These are phyloP conservation scores for Daedaleopsis sinensis DNA, from an alignment of 768 basidiomycete species.

Conservation along the genomic window DNA sequence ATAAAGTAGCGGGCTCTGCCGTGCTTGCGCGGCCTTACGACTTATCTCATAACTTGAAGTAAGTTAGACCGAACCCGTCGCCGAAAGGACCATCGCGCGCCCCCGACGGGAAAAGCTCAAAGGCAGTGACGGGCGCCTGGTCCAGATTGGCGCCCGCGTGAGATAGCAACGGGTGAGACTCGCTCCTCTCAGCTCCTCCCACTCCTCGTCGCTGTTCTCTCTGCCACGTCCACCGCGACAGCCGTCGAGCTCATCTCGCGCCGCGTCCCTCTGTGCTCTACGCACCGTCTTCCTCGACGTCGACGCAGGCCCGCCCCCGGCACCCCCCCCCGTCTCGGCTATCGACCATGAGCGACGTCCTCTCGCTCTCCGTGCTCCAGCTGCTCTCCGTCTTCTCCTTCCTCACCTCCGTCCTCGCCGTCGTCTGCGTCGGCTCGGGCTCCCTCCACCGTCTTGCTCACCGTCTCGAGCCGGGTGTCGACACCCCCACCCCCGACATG, in stretches of 20 bases:
- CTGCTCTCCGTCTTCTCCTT: slow-evolving; percentile 25
- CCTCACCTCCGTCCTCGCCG: slow-evolving; percentile 26
- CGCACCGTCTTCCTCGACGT: not conserved
- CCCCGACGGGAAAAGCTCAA: no score
- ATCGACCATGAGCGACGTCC: slow-evolving; percentile 22
- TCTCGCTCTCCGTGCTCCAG: slow-evolving; percentile 27
- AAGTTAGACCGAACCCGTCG: no score
- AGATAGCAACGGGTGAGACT: no score
- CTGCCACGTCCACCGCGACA: not conserved
- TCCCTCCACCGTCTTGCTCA: slow-evolving; percentile 28
- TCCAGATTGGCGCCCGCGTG: no score
- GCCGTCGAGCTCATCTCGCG: not conserved
- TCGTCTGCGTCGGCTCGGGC: slow-evolving; percentile 27
- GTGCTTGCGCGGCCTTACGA: no score
- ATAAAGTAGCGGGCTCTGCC: no score
- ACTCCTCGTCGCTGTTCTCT: not conserved
- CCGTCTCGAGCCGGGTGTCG: slow-evolving; percentile 19
- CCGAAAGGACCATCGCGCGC: no score
- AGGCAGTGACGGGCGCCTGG: no score
- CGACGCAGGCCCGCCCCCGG: slow-evolving; percentile 1
- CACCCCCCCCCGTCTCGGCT: slow-evolving; percentile 12
- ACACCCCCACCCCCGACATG: slow-evolving; percentile 12
- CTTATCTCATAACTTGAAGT: no score
- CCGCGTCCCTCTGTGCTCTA: not conserved
- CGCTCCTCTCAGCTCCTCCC: no score